Evolutionary conservation across 2,329 filamentous ascomycete genomes (phyloP), one percentile per base, ranked within the genome.

Genomic region (Aspergillus sergii): DNA sequence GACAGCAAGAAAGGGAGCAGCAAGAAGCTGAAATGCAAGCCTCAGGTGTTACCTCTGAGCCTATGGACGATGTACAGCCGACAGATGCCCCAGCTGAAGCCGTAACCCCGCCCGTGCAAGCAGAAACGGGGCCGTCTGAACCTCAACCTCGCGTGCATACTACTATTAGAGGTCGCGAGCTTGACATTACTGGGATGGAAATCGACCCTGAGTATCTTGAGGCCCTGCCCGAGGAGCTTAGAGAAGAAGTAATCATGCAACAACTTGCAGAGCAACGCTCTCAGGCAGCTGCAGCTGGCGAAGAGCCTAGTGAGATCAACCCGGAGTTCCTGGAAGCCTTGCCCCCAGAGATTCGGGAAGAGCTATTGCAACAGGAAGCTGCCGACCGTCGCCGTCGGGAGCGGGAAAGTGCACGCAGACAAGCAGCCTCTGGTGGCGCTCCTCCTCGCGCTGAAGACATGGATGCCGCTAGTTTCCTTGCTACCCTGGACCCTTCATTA

Each of bases 151-250:
- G 94, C 55, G 86, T 96, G 34, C 90, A 89, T 71, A 96, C 92
- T 19, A 94, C 87, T 2, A 93, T 99, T 59, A 85, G 94, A 64
- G 94, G 94, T 30, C 91, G 91, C 66, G 89, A 95, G 71, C 87
- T 96, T 59, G 95, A 99, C 76, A 95, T 99, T 56, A 99, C 95
- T 0, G 92, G 92, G 64, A 85, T 99, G 65, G 94, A 94, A 56
- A 98, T 99, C 70, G 95, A 99, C 74, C 87, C 91, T 19, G 94
- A 96, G 61, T 99, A 97, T 78, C 87, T 99, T 8, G 92, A 95
- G 63, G 96, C 94, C n/a, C 82, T 99, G n/a, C 95, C 95, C 0
- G 95, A 99, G 71, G 96, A 99, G 65, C 89, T 98, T 74, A 87
- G 95, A 53, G 94, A 98, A 77, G 95, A 99, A 75, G 95, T 99